Evolutionary conservation across 768 basidiomycete genomes (phyloP).

Genomic region (Boletus pseudo-olivaceus): DNA sequence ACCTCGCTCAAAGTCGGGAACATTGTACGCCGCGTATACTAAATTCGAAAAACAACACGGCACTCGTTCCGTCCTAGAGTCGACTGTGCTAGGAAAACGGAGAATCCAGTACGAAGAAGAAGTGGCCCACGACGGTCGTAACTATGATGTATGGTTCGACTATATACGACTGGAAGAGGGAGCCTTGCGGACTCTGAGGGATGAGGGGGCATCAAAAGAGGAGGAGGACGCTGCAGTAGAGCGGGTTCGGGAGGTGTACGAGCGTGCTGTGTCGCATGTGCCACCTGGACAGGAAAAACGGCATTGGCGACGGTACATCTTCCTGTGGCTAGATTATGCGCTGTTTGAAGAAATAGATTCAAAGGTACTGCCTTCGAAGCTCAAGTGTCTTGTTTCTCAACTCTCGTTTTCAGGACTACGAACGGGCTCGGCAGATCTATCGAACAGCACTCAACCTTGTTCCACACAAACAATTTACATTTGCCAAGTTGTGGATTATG

Average conservation of each 20-base stretch:
- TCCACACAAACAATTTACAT: conserved; percentile 96
- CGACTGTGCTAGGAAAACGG: conserved; percentile 95
- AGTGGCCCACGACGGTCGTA: conserved; percentile 81
- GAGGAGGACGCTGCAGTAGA: conserved; percentile 59
- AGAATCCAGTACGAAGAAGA: conserved; percentile 99
- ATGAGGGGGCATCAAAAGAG: conserved; percentile 69
- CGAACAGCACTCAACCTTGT: conserved; percentile 85
- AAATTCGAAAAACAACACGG: conserved; percentile 99
- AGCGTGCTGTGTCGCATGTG: conserved; percentile 91
- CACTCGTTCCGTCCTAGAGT: conserved; percentile 79
- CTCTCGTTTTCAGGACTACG: conserved; percentile 58
- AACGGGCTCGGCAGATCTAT: conserved; percentile 86
- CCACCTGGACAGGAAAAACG: conserved; percentile 93
- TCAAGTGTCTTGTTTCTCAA: background rate
- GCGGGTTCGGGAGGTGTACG: conserved; percentile 90
- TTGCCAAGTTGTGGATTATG: conserved; percentile 93
- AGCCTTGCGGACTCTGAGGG: conserved; percentile 69
- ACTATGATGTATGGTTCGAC: conserved; percentile 99
- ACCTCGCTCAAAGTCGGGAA: conserved; percentile 85
- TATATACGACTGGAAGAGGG: conserved; percentile 92
- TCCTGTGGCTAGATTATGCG: conserved; percentile 94
- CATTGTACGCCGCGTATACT: conserved; percentile 88
- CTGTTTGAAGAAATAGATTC: conserved; percentile 95
- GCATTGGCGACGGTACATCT: conserved; percentile 87
- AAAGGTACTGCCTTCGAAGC: conserved; percentile 48